Base-by-base conservation (phyloP, 371 early-diverging fungal genomes). In the Mortierella polycephala region DNA sequence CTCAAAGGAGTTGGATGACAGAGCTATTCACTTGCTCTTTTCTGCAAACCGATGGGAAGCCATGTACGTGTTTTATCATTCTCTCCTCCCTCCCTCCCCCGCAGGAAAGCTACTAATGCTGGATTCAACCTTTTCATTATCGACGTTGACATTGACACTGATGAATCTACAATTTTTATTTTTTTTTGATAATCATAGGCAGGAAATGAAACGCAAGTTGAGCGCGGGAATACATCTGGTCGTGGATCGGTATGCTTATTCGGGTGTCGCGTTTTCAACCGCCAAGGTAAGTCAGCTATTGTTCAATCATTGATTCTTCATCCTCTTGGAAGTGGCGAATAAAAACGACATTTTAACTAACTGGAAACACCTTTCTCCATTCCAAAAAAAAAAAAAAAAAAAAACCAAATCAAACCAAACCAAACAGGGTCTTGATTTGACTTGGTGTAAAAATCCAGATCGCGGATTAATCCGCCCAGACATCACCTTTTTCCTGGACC, bases 191-290 rank as follows among this genome's bases (percentile, higher is more conserved):
- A 7, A 18, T 18, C 44, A 18, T 59, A 92, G 93, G 88, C 84
- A 85, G 39, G 30, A 73, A 4, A 85, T 93, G 79, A 83, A 75
- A 55, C 65, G 75, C 4, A 83, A 83, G 60, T 80, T 97, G 37
- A 75, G 83, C 39, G 63, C 60, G 14, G 96, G 97, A 23, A 91
- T 74, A 1, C 91, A 94, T 11, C 67, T 99, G 20, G 85, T 99
- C 7, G 95, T 96, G 6, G 99, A 99, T 85, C 90, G 99, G 59
- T 99, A 99, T 82, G 96, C 96, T 0, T 97, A 94, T 72, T 98
- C 99, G 5, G 99, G 99, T 13, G 95, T 96, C 3, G 96, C 96
- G 0, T 99, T 95, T 80, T 93, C 98, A 1, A 88, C 92, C 7
- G 97, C 98, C 55, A 98, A 97, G 85, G 91, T 89, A 65, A 47